These are phyloP conservation scores for Thermoascus crustaceus DNA, from an alignment of 2,329 filamentous ascomycete species.

Conservation along the genomic window DNA sequence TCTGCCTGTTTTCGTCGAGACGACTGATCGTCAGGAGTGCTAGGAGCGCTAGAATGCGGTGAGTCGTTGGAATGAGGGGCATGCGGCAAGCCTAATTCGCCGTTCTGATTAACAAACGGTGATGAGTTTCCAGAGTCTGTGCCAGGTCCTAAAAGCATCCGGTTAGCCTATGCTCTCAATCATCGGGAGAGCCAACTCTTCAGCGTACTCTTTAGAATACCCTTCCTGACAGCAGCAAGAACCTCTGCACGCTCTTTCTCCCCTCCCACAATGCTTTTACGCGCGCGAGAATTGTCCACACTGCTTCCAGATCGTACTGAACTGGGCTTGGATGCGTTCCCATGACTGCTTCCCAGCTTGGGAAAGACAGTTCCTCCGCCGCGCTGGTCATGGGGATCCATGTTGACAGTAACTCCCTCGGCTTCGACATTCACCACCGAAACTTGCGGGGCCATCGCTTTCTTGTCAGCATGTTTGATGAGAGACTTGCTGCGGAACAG, in stretches of 20 bases:
- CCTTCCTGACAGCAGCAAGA: slow-evolving; percentile 84
- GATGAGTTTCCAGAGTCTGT: slow-evolving; percentile 59
- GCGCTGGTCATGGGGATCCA: slow-evolving; percentile 52
- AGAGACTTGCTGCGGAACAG: slow-evolving; percentile 92
- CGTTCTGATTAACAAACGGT: slow-evolving; percentile 57
- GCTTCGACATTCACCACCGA: slow-evolving; percentile 96
- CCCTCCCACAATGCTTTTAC: slow-evolving; percentile 85
- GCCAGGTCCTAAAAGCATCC: slow-evolving; percentile 30
- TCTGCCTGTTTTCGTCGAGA: slow-evolving; percentile 56
- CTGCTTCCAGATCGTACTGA: slow-evolving; percentile 25
- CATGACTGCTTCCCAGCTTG: slow-evolving; percentile 71
- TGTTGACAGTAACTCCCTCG: slow-evolving; percentile 71
- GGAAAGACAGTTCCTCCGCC: slow-evolving; percentile 74
- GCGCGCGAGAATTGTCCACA: slow-evolving; percentile 45
- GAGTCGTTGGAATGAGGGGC: slow-evolving; percentile 64
- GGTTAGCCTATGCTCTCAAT: no score
- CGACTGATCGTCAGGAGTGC: slow-evolving; percentile 72
- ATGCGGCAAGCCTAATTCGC: slow-evolving; percentile 50
- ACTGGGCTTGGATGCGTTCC: slow-evolving; percentile 49
- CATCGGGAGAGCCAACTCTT: no score
- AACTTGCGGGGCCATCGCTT: slow-evolving; percentile 71
- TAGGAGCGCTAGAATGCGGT: slow-evolving; percentile 75
- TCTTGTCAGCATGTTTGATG: slow-evolving; percentile 66
- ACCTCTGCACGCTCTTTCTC: slow-evolving; percentile 88
- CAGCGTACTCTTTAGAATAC: slow-evolving; percentile 79